Conservation (phyloP, 176 grass and related monocot species). For the Themeda triandra region DNA sequence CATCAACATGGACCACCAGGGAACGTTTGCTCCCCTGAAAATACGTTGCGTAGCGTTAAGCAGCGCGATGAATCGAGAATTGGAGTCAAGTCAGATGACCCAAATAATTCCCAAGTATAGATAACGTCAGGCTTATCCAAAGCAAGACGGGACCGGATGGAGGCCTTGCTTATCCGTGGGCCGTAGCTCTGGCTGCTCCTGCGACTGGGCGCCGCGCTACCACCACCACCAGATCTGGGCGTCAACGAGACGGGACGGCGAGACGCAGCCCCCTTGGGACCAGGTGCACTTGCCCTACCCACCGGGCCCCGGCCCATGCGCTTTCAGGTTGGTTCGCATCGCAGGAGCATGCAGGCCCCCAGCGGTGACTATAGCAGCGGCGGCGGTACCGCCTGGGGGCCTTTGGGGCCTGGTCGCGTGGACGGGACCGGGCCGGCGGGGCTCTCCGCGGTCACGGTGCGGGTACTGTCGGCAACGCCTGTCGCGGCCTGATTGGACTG, state of each 20-base stretch:
- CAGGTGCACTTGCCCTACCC: background rate
- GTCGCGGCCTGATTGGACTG: background rate
- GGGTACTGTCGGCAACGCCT: background rate
- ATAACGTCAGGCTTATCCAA: background rate
- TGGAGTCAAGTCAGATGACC: background rate
- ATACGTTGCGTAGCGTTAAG: too few species aligned
- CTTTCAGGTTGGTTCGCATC: background rate
- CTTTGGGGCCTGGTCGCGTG: background rate
- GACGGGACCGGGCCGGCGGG: background rate
- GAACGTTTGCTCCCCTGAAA: too few species aligned
- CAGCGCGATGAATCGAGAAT: background rate
- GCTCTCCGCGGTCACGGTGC: background rate
- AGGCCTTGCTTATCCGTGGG: background rate
- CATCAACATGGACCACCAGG: too few species aligned
- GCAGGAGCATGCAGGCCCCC: background rate
- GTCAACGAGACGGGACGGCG: background rate
- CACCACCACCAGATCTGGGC: background rate
- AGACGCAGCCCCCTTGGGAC: background rate
- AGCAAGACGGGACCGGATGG: background rate
- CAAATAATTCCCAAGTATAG: background rate
- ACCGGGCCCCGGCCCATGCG: background rate
- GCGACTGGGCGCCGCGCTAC: too few species aligned
- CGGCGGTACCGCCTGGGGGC: background rate
- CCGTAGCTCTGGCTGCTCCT: too few species aligned
- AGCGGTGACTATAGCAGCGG: background rate